Evolutionary conservation across 257 asterid species (phyloP).

Genomic region (Jasminum sambac): DNA sequence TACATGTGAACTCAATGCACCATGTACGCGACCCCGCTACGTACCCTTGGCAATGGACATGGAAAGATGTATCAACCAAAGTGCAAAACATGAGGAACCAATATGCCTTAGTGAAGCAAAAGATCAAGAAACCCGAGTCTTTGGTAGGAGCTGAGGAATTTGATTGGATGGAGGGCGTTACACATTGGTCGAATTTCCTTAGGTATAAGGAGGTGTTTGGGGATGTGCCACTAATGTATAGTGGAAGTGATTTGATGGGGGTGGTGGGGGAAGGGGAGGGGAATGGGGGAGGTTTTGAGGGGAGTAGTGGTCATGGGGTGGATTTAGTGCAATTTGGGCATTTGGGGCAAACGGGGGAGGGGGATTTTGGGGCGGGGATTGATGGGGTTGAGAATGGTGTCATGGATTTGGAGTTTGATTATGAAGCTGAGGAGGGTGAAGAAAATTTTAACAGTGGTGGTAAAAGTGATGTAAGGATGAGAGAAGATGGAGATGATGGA

Average conservation of each 20-base stretch:
- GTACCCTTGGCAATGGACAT: slow-evolving; percentile 95
- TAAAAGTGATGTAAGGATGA: slow-evolving; percentile 47
- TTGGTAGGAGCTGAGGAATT: slow-evolving; percentile 65
- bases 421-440: slow-evolving; percentile 77
- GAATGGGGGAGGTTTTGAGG: slow-evolving; percentile 68
- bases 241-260: slow-evolving; percentile 36
- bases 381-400: slow-evolving; percentile 81
- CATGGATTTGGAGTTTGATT: slow-evolving; percentile 78
- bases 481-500: slow-evolving; percentile 55
- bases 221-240: slow-evolving; percentile 58
- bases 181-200: slow-evolving; percentile 88
- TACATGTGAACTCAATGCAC: slow-evolving; percentile 78
- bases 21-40: slow-evolving; percentile 57
- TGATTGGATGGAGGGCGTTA: slow-evolving; percentile 94
- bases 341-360: slow-evolving; percentile 58
- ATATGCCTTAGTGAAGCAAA: slow-evolving; percentile 93
- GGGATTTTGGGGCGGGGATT: slow-evolving; percentile 71
- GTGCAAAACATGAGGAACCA: slow-evolving; percentile 99
- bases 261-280: slow-evolving; percentile 63
- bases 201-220: slow-evolving; percentile 91
- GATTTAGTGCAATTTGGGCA: slow-evolving; percentile 69
- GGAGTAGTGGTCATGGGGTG: slow-evolving; percentile 53
- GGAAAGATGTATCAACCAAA: slow-evolving; percentile 96
- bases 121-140: slow-evolving; percentile 70
- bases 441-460: slow-evolving; percentile 55